These are phyloP conservation scores for Alternaria brassicae DNA, from an alignment of 2,329 filamentous ascomycete species.

Conservation along the genomic window DNA sequence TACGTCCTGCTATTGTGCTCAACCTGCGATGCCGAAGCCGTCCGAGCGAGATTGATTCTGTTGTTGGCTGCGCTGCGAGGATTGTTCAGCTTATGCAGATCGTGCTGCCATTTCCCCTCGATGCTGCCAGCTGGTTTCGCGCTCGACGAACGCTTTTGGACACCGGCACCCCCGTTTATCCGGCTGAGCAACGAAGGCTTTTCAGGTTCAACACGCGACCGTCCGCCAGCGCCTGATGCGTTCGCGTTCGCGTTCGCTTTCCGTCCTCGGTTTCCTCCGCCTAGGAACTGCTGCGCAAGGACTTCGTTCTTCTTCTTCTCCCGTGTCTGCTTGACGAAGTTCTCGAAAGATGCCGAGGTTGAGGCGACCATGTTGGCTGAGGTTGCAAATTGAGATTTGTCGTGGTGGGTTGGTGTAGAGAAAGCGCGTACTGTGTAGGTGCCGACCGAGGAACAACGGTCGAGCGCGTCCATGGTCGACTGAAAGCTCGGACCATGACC, in stretches of 20 bases:
- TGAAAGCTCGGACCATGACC: conserved; percentile 13
- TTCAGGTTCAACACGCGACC: conserved; percentile 54
- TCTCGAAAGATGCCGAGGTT: conserved; percentile 34
- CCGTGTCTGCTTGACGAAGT: conserved; percentile 54
- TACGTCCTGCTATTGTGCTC: conserved; percentile 53
- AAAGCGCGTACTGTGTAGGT: conserved; percentile 9
- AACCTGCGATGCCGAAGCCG: conserved; percentile 50
- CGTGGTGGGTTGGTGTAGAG: neutral
- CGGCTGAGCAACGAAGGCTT: conserved; percentile 71
- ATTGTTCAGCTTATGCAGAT: conserved; percentile 64
- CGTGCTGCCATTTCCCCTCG: conserved; percentile 74
- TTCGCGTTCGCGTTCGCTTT: conserved; percentile 66
- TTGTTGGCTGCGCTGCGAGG: conserved; percentile 46
- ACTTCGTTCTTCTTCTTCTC: conserved; percentile 74
- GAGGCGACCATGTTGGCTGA: conserved; percentile 26
- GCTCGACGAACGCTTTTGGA: conserved; percentile 66
- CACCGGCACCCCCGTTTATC: conserved; percentile 71
- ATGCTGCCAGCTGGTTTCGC: conserved; percentile 62
- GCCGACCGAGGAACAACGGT: conserved; percentile 2
- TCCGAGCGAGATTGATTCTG: conserved; percentile 42
- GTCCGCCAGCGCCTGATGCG: conserved; percentile 56
- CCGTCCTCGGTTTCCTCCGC: conserved; percentile 60
- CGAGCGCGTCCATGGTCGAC: conserved; percentile 23
- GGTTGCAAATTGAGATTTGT: conserved; percentile 11
- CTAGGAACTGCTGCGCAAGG: conserved; percentile 76